Evolutionary conservation across 805 yeast species (phyloP).

Genomic region (Lachancea waltii): DNA sequence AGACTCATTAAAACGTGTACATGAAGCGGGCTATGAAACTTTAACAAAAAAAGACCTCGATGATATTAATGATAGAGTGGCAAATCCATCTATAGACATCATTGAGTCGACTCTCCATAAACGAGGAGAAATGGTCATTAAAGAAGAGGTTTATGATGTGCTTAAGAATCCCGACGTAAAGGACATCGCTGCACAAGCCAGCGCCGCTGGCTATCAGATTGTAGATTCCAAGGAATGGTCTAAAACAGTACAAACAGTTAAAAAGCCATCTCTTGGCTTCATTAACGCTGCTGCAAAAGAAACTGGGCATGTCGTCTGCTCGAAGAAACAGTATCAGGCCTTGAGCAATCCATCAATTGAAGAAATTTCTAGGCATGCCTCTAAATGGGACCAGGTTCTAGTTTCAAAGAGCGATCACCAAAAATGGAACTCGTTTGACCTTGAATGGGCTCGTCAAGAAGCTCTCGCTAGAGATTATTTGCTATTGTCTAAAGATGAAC

Average conservation of each 20-base stretch:
- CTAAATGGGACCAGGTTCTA: background rate
- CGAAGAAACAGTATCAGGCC: constrained; percentile 2
- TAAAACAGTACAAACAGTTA: background rate
- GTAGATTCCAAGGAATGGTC: background rate
- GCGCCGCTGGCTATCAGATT: background rate
- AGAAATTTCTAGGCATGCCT: background rate
- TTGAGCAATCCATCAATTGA: constrained; percentile 1
- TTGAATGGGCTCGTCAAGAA: background rate
- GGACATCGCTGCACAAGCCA: background rate
- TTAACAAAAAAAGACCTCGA: background rate
- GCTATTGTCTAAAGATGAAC: no score
- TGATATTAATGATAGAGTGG: background rate
- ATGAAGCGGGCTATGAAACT: background rate
- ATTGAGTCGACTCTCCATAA: background rate
- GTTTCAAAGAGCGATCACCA: background rate
- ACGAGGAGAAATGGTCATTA: background rate
- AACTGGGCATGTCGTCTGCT: background rate
- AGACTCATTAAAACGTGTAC: background rate
- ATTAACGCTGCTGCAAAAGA: constrained; percentile 1
- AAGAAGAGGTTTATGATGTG: background rate
- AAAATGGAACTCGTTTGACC: background rate
- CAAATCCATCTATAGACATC: background rate
- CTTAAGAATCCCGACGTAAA: background rate
- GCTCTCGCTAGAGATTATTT: background rate
- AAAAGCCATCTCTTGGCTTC: constrained; percentile 1